phyloP scores from a whole-genome alignment of 495 filamentous ascomycete species.

The Aspergillus bertholletiae region DNA sequence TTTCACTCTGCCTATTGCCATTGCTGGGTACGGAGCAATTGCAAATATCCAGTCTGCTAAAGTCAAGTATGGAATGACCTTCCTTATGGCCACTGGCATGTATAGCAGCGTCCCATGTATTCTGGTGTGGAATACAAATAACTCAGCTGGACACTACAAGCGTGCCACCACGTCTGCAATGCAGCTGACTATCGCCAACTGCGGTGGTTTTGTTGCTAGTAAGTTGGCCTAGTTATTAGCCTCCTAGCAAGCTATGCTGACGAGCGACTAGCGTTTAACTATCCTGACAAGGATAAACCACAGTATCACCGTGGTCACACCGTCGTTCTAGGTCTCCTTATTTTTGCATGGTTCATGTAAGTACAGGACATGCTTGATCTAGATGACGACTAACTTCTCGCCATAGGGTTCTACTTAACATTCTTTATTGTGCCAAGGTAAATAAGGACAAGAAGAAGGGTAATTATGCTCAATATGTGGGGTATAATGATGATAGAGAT shows the following conservation, averaged over 20 bases:
- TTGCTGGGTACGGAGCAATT: constrained; percentile 49
- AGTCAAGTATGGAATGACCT: constrained; percentile 53
- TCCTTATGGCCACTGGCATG: constrained; percentile 49
- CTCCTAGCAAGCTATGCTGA: background rate
- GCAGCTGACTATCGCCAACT: constrained; percentile 54
- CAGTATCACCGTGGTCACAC: constrained; percentile 53
- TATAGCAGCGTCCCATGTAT: constrained; percentile 48
- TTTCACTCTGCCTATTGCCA: constrained; percentile 44
- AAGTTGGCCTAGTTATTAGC: constrained; percentile 28
- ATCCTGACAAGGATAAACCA: constrained; percentile 49
- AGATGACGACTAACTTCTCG: constrained; percentile 1
- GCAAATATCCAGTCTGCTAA: constrained; percentile 35
- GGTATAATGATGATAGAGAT: constrained; percentile 63
- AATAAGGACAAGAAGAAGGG: constrained; percentile 62
- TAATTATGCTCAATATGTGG: constrained; percentile 56
- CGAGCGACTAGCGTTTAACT: constrained; percentile 52
- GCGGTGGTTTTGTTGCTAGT: constrained; percentile 55
- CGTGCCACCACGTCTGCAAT: constrained; percentile 53
- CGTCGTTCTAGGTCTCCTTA: constrained; percentile 53
- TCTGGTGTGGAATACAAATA: constrained; percentile 56
- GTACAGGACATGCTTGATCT: constrained; percentile 17
- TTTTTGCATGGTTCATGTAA: constrained; percentile 63
- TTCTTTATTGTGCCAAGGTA: constrained; percentile 62
- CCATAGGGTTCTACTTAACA: constrained; percentile 56
- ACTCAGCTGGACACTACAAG: constrained; percentile 61